Base-by-base conservation (phyloP, 2,329 filamentous ascomycete species). In the Aspergillus spinulosporus region DNA sequence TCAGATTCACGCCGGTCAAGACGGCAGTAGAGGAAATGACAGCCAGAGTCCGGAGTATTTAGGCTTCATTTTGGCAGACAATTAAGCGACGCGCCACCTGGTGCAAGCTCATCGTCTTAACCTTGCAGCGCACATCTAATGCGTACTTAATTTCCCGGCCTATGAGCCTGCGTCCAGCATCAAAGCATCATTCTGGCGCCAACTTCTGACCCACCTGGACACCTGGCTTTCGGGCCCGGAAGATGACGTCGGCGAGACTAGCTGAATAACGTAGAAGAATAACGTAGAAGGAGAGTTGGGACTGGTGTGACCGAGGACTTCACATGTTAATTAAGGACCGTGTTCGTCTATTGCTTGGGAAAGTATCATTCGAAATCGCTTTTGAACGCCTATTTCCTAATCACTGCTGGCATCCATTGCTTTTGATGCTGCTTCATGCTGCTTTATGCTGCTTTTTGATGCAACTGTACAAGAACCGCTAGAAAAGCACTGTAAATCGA, bases 161-260 rank as follows among this genome's bases (percentile, higher is more conserved):
- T 28, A 21, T 32, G 12, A 31, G 31, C 36, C 12, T 12, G 14
- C 29, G 3, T 40, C 48, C n/a, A 21, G 29, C 28, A 42, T 40
- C 49, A 29, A 26, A 45, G 47, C 21, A 21, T 31, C 26, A 51
- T 28, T 21, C 14, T 12, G 4, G 29, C 32, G 40, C 26, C 12
- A 37, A 15, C 37, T n/a, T 47, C 14, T 28, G 49, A 51, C 49
- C 49, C 49, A 51, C 49, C 37, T 8, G 21, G 21, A 21, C 21
- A 21, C 21, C 26, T n/a, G 28, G 7, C 31, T 43, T 21, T 21
- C 21, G 21, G 21, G 11, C 39, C 29, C n/a, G 28, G 28, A 28
- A 34, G 28, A 51, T 51, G 49, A 51, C 49, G 49, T 51, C 49
- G 49, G 31, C 40, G 12, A 43, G n/a, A 12, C 29, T 29, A 32